These are phyloP conservation scores for Citrus glauca DNA, from an alignment of 345 rosid genomes.

Conservation along the genomic window DNA sequence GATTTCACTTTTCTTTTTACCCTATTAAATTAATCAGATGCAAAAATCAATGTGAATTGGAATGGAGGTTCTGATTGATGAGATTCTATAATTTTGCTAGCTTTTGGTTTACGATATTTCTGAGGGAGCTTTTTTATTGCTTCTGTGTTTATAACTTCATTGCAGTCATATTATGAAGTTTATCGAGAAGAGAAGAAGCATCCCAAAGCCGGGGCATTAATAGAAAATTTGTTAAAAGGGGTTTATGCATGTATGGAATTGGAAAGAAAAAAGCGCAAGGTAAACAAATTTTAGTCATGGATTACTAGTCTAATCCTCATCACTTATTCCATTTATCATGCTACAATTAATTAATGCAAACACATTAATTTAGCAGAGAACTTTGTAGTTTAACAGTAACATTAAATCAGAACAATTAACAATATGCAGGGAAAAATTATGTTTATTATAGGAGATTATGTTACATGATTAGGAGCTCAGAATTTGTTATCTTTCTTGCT, in stretches of 20 bases:
- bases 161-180: neutral
- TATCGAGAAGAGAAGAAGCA: neutral
- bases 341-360: neutral
- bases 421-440: neutral
- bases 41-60: neutral
- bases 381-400: neutral
- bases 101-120: neutral
- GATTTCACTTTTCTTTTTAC: neutral
- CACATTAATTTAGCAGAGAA: neutral
- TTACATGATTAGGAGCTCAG: neutral
- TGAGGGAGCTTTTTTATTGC: neutral
- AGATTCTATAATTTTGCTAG: neutral
- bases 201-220: neutral
- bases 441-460: neutral
- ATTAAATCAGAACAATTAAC: neutral
- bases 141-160: neutral
- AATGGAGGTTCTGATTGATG: neutral
- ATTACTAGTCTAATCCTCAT: neutral
- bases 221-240: neutral
- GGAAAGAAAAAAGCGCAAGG: neutral
- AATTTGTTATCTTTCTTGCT: neutral
- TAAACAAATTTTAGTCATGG: neutral
- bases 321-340: neutral
- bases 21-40: neutral
- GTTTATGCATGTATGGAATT: neutral